phyloP scores from a whole-genome alignment of 1,284 basidiomycete species.

The Heterobasidion occidentale region DNA sequence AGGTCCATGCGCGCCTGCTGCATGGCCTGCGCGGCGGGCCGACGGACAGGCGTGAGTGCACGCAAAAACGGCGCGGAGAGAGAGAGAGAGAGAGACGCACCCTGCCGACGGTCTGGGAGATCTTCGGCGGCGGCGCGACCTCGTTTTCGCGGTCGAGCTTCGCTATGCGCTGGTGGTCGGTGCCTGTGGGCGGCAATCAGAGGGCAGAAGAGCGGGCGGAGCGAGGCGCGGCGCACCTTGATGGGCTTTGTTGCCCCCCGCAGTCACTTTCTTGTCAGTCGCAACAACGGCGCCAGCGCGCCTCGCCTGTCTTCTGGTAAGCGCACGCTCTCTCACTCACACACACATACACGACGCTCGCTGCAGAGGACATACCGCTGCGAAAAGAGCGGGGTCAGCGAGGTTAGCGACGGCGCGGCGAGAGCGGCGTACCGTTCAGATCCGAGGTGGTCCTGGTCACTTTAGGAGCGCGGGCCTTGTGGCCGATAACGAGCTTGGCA shows the following conservation, averaged over 20 bases:
- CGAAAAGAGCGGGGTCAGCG: slow-evolving; percentile 6
- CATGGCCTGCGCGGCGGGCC: slow-evolving; percentile 53
- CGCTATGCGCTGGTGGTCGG: slow-evolving; percentile 90
- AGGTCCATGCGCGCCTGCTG: slow-evolving; percentile 74
- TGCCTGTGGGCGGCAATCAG: slow-evolving; percentile 37
- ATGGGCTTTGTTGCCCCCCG: slow-evolving; percentile 67
- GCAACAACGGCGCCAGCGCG: slow-evolving; percentile 64
- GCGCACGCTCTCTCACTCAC: slow-evolving; percentile 1
- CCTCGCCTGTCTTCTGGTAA: slow-evolving; percentile 43
- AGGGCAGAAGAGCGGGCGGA: neutral
- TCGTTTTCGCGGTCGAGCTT: slow-evolving; percentile 96
- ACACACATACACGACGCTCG: neutral
- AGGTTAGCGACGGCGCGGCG: slow-evolving; percentile 1
- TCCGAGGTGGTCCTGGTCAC: slow-evolving; percentile 64
- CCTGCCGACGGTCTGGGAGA: slow-evolving; percentile 75
- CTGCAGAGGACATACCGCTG: slow-evolving; percentile 37
- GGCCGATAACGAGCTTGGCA: slow-evolving; percentile 70
- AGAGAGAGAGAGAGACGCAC: slow-evolving; percentile 30
- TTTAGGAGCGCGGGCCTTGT: slow-evolving; percentile 59
- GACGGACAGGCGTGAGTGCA: neutral
- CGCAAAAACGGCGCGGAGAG: neutral
- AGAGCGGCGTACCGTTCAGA: slow-evolving; percentile 53
- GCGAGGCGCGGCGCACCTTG: slow-evolving; percentile 38
- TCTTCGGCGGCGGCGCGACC: slow-evolving; percentile 88
- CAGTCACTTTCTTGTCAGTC: slow-evolving; percentile 70